Conservation (phyloP, 768 basidiomycete species). For the Tremella fuciformis region DNA sequence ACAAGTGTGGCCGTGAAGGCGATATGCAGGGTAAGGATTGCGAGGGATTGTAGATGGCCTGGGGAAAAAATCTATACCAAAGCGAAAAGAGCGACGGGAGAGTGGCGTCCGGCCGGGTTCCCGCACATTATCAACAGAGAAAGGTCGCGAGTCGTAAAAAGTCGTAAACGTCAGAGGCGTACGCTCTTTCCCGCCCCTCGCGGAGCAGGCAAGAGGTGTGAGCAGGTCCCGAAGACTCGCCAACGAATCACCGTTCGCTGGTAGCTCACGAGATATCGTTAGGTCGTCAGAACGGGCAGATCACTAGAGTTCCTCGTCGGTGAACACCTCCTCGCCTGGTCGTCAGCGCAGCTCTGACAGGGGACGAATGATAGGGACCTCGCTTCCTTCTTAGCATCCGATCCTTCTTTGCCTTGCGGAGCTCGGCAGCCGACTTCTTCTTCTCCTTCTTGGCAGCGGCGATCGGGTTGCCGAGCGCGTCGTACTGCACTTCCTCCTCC, state of each 20-base stretch:
- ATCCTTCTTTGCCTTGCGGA: slow-evolving; percentile 94
- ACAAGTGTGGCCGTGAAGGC: too few relatives aligned
- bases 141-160: too few relatives aligned
- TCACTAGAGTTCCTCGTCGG: slow-evolving; percentile 53
- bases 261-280: slow-evolving; percentile 4
- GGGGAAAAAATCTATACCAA: too few relatives aligned
- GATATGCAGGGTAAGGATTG: too few relatives aligned
- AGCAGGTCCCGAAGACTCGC: too few relatives aligned
- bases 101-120: too few relatives aligned
- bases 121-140: too few relatives aligned
- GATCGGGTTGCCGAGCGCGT: slow-evolving; percentile 88
- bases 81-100: too few relatives aligned
- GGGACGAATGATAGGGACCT: slow-evolving; percentile 13
- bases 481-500: slow-evolving; percentile 85
- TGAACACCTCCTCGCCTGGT: slow-evolving; percentile 68
- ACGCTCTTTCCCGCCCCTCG: too few relatives aligned
- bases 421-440: slow-evolving; percentile 76
- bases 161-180: too few relatives aligned
- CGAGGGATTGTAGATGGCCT: too few relatives aligned
- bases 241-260: background rate
- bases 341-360: slow-evolving; percentile 59
- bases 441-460: slow-evolving; percentile 68
- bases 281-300: background rate
- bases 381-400: slow-evolving; percentile 62
- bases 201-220: too few relatives aligned